Percentiles rank a stretch among this genome's conserved stretches.
Evolutionary conservation across 192 early-diverging fungal species (phyloP).

Genomic region (Diversispora epigaea): DNA sequence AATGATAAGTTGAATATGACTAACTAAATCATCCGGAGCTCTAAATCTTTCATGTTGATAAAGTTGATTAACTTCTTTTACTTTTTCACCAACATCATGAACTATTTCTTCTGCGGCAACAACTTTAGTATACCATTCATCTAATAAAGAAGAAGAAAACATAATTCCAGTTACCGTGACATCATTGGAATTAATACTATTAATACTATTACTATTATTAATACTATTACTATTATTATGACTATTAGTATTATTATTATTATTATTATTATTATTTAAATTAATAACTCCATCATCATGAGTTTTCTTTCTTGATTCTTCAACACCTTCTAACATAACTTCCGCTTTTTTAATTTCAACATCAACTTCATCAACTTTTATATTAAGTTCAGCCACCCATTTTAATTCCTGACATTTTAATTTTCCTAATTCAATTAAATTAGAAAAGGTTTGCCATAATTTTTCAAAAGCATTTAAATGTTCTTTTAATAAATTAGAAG

Average conservation of each 20-base stretch:
- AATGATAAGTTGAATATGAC: conserved; percentile 8
- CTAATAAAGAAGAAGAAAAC: conserved; percentile 26
- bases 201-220: not conserved
- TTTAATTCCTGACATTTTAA: conserved; percentile 27
- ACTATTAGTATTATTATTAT: not conserved
- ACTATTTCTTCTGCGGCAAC: conserved; percentile 23
- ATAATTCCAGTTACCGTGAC: conserved; percentile 29
- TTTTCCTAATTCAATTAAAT: conserved; percentile 16
- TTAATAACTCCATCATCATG: conserved; percentile 15
- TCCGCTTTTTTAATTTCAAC: conserved; percentile 30
- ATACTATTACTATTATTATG: not conserved
- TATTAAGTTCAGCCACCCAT: conserved; percentile 13
- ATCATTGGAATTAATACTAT: conserved; percentile 2
- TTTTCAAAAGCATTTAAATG: not conserved
- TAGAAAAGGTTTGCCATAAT: conserved; percentile 9
- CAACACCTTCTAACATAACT: conserved; percentile 30
- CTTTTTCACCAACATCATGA: conserved; percentile 7
- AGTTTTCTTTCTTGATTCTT: conserved; percentile 17
- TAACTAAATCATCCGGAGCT: not conserved
- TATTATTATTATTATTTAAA: not conserved
- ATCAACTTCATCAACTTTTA: conserved; percentile 17
- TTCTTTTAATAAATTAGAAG: not conserved
- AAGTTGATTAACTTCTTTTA: conserved; percentile 16
- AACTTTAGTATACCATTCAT: conserved; percentile 33
- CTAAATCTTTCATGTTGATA: conserved; percentile 2